These are phyloP conservation scores for Iodosphaeria phyllophila DNA, from an alignment of 2,329 filamentous ascomycete species.

Conservation along the genomic window DNA sequence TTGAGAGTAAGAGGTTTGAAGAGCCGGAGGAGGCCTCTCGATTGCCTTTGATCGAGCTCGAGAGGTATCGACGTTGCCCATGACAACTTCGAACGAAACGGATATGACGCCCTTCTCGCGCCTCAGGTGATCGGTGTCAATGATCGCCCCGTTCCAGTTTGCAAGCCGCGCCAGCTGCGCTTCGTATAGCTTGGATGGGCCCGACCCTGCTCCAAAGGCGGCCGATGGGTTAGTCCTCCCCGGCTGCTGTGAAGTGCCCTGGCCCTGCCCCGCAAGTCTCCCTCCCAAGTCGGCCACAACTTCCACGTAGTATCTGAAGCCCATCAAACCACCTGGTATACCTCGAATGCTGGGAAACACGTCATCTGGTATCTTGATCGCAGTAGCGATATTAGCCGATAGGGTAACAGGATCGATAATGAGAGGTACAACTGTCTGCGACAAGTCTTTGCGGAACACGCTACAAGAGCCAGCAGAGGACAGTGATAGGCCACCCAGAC, in stretches of 20 bases:
- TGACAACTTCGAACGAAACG: conserved; percentile 67
- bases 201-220: conserved; percentile 17
- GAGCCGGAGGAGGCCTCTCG: conserved; percentile 6
- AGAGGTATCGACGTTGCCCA: conserved; percentile 65
- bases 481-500: conserved; percentile 69
- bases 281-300: conserved; percentile 85
- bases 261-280: conserved; percentile 45
- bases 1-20: conserved; percentile 7
- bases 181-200: conserved; percentile 17
- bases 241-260: conserved; percentile 20
- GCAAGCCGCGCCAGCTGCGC: conserved; percentile 25
- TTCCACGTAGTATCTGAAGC: conserved; percentile 85
- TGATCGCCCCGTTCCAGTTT: conserved; percentile 47
- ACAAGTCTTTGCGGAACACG: conserved; percentile 87
- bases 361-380: conserved; percentile 74
- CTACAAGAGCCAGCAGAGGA: conserved; percentile 75
- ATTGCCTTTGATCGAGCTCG: conserved; percentile 11
- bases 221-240: no score
- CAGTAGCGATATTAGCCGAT: conserved; percentile 62
- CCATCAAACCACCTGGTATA: conserved; percentile 85
- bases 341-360: conserved; percentile 80
- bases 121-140: conserved; percentile 72
- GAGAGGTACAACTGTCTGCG: conserved; percentile 73
- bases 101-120: conserved; percentile 86
- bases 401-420: conserved; percentile 71